Evolutionary conservation across 768 basidiomycete species (phyloP), one percentile per base, ranked within the genome.

Genomic region (Gloeopeniophorella convolvens): DNA sequence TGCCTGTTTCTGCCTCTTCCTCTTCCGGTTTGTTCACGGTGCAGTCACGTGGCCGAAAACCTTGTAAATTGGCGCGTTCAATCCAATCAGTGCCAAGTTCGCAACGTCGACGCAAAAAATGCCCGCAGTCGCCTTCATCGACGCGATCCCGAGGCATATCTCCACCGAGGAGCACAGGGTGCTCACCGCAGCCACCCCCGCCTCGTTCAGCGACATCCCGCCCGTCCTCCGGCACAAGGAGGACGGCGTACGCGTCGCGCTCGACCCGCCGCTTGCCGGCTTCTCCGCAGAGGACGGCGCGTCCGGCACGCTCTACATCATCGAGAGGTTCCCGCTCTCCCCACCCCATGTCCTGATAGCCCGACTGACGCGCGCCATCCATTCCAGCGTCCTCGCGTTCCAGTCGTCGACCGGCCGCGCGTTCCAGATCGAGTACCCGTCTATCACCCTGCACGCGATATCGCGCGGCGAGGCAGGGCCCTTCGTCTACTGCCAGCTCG

Each of bases 401-500:
- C 77, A 88, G 67, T 81, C 86, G 3, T 60, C 77, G 10, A 72
- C 80, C 1, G 82, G 82, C 13, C 70, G 72, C 36, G 92, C 90
- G 13, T 85, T 97, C 67, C 81, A 87, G 57, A 78, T 98, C 62
- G 74, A 83, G 50, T 98, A 95, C 65, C 91, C 89, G 9, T 73
- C 84, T 5, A 88, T 99, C 62, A 95, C 91, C 1, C 77, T 99
- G 2, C 96, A 99, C 60, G 96, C 96, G 21, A 77, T 94, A 46
- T 89, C 92, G 1, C 83, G 91, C 37, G 74, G 77, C 3, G 78
- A 80, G 35, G 51, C 68, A 8, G 74, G 72, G 0, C 82, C 88
- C 3, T 85, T 81, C 6, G 77, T 98, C 63, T 98, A 97, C 66
- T 96, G 93, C 63, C 96, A 99, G 59, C 77, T 98, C 10, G 94